Evolutionary conservation across 495 filamentous ascomycete genomes (phyloP).

Genomic region (Annulohypoxylon maeteangense): DNA sequence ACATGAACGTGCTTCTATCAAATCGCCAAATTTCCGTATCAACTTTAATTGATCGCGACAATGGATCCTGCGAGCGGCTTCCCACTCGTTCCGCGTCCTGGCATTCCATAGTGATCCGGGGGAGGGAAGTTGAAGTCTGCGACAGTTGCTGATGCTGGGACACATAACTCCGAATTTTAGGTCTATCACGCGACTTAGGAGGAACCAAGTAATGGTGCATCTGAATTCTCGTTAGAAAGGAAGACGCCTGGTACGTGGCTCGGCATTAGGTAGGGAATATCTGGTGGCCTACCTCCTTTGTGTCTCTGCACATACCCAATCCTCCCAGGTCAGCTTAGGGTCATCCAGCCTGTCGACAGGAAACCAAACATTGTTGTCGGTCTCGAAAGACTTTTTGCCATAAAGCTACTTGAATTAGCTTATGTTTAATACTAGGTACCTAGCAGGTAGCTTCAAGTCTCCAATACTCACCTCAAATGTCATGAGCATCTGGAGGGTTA

Average conservation of each 20-base stretch:
- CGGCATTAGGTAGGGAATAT: not conserved
- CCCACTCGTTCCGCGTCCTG: conserved; percentile 37
- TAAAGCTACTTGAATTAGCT: conserved; percentile 17
- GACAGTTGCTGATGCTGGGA: conserved; percentile 32
- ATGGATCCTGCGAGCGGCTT: conserved; percentile 9
- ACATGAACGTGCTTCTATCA: conserved; percentile 31
- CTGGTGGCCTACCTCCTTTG: conserved; percentile 35
- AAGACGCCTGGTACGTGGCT: not conserved
- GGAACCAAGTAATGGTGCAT: conserved; percentile 39
- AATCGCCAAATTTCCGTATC: conserved; percentile 37
- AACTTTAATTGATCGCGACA: not conserved
- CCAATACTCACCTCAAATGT: conserved; percentile 31
- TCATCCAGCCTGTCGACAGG: conserved; percentile 22
- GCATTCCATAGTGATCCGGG: conserved; percentile 38
- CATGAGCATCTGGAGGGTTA: conserved; percentile 37
- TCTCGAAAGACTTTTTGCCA: conserved; percentile 16
- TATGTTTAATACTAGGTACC: not conserved
- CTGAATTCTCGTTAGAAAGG: conserved; percentile 10
- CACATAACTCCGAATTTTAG: conserved; percentile 34
- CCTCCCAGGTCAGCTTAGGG: conserved; percentile 39
- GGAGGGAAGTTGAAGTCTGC: conserved; percentile 34
- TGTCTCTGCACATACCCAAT: conserved; percentile 35
- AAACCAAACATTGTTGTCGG: conserved; percentile 23
- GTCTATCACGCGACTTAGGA: conserved; percentile 41
- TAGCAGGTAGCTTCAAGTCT: no score